Percentiles rank a stretch among this genome's conserved stretches.
These are phyloP conservation scores for Smallanthus sonchifolius DNA, from an alignment of 129 eudicot genomes.

Conservation along the genomic window DNA sequence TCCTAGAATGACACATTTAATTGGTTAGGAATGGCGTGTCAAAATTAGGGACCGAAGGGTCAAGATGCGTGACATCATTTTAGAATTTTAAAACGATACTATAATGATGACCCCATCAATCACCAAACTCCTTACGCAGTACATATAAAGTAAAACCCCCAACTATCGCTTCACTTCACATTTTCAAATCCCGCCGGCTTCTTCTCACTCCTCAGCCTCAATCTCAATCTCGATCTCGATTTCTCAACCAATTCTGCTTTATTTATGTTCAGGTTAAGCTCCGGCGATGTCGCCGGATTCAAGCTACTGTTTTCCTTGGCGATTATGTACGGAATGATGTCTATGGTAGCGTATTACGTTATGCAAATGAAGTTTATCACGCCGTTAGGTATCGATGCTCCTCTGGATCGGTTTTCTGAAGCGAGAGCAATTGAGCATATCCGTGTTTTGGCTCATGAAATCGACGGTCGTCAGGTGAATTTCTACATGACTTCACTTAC, in stretches of 20 bases:
- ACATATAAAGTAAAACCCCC: not conserved
- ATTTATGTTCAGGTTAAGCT: constrained; percentile 31
- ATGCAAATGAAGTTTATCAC: constrained; percentile 76
- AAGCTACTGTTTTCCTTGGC: constrained; percentile 43
- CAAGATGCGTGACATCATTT: constrained; percentile 27
- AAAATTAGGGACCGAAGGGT: not conserved
- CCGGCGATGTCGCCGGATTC: constrained; percentile 69
- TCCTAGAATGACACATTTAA: not conserved
- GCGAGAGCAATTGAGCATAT: constrained; percentile 85
- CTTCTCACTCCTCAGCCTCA: not conserved
- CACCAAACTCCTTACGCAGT: not conserved
- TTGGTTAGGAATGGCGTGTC: constrained; percentile 13
- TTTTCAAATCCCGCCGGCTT: constrained; percentile 24
- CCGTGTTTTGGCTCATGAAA: constrained; percentile 65
- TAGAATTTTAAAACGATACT: constrained; percentile 22
- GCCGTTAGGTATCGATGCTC: constrained; percentile 79
- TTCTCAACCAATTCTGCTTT: not conserved
- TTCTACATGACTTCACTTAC: not conserved
- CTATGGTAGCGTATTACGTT: constrained; percentile 53
- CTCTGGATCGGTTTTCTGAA: constrained; percentile 77
- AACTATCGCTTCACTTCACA: not conserved
- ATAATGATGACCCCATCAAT: not conserved
- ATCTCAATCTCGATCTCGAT: constrained; percentile 19
- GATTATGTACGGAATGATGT: constrained; percentile 54
- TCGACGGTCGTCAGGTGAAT: constrained; percentile 82